Evolutionary conservation across 352 stramenopile genomes (phyloP).

Genomic region (Phytopythium montanum): DNA sequence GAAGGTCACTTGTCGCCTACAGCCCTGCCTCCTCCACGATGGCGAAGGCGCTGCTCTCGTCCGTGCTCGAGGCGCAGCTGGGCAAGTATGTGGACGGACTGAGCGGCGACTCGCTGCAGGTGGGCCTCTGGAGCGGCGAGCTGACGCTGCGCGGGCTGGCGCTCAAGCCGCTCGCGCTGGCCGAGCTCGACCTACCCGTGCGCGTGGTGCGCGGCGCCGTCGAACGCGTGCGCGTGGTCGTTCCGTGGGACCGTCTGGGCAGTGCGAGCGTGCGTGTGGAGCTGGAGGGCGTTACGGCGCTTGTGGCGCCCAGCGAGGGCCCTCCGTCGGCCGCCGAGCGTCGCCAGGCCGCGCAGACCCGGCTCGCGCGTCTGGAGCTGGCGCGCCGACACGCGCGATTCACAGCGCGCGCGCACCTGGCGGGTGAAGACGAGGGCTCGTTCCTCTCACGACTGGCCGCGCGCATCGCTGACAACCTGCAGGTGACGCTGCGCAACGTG

Average conservation of each 20-base stretch:
- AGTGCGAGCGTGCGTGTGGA: slow-evolving; percentile 73
- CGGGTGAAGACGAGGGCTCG: slow-evolving; percentile 65
- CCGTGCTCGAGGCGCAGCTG: slow-evolving; percentile 72
- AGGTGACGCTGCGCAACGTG: slow-evolving; percentile 65
- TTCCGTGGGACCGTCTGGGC: slow-evolving; percentile 84
- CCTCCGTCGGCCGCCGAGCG: slow-evolving; percentile 48
- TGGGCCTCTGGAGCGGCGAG: slow-evolving; percentile 84
- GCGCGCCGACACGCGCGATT: slow-evolving; percentile 68
- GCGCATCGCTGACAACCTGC: slow-evolving; percentile 77
- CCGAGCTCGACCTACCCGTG: slow-evolving; percentile 72
- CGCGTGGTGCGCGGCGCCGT: slow-evolving; percentile 57
- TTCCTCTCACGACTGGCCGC: slow-evolving; percentile 75
- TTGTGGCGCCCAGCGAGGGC: slow-evolving; percentile 62
- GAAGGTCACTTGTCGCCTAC: no score
- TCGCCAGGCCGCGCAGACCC: slow-evolving; percentile 50
- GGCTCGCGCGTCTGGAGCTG: slow-evolving; percentile 65
- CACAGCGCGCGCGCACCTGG: slow-evolving; percentile 29
- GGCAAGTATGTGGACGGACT: slow-evolving; percentile 83
- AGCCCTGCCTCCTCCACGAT: slow-evolving; percentile 7
- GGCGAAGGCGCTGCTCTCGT: slow-evolving; percentile 71
- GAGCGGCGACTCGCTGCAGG: slow-evolving; percentile 72
- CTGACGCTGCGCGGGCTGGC: slow-evolving; percentile 63
- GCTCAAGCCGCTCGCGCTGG: slow-evolving; percentile 76
- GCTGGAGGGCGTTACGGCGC: slow-evolving; percentile 66
- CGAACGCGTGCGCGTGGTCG: slow-evolving; percentile 62